Conservation (phyloP, 73 alveolate genomes). For the Symbiodinium natans region DNA sequence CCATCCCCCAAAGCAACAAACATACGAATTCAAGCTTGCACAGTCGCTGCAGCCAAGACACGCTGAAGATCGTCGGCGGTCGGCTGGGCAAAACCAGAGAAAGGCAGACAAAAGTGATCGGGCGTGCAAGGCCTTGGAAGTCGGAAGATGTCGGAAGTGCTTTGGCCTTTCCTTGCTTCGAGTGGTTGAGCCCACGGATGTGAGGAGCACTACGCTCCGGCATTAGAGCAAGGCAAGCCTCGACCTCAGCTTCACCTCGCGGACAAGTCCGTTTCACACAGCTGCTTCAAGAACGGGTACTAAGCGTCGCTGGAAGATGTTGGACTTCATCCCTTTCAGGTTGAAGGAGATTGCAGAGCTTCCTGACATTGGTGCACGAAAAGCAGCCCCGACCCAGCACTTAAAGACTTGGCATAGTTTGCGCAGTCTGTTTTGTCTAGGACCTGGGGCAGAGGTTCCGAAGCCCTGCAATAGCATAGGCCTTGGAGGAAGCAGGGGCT, state of each 20-base stretch:
- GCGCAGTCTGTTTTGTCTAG: no score
- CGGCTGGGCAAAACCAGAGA: no score
- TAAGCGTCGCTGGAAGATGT: neutral
- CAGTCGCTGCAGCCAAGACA: no score
- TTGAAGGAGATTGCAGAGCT: constrained; percentile 55
- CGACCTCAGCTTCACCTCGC: neutral
- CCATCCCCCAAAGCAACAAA: no score
- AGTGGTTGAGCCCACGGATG: no score
- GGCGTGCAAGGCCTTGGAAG: no score
- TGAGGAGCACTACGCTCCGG: constrained; percentile 92
- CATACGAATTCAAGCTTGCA: no score
- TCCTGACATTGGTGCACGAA: constrained; percentile 81
- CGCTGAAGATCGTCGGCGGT: no score
- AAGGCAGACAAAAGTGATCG: no score
- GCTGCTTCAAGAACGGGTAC: neutral
- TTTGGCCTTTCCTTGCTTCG: no score
- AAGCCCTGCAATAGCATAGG: neutral
- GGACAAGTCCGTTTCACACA: neutral
- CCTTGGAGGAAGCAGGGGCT: constrained; percentile 77
- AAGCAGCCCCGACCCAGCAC: neutral
- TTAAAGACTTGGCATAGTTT: neutral
- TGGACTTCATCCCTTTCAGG: neutral
- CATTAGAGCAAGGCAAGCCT: constrained; percentile 64
- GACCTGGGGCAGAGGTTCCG: neutral
- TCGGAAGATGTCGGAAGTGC: no score